These are phyloP conservation scores for Casuarina cunninghamiana DNA, from an alignment of 306 rosid species.

Conservation along the genomic window DNA sequence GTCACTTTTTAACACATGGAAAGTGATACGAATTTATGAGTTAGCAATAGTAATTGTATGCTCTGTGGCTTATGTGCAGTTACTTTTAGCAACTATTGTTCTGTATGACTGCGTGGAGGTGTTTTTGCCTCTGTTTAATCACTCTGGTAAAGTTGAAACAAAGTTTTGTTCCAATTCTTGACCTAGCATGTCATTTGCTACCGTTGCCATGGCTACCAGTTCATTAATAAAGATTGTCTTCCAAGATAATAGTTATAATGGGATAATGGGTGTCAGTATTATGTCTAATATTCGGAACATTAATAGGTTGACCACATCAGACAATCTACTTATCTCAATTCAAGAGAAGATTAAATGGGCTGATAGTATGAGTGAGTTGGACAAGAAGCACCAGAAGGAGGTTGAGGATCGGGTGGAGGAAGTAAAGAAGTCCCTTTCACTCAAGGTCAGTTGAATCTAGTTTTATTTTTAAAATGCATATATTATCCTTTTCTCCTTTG, in stretches of 20 bases:
- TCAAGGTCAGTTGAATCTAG: constrained; percentile 86
- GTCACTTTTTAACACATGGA: neutral
- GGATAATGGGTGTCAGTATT: neutral
- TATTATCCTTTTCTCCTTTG: constrained; percentile 2
- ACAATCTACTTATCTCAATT: constrained; percentile 74
- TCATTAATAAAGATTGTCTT: constrained; percentile 6
- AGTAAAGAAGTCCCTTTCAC: constrained; percentile 69
- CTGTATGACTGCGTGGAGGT: neutral
- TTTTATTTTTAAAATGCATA: constrained; percentile 24
- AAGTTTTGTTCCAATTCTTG: neutral
- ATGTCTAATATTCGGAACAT: constrained; percentile 20
- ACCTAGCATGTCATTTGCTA: neutral
- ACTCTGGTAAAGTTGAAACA: neutral
- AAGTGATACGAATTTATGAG: neutral
- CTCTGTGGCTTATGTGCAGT: neutral
- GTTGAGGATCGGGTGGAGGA: constrained; percentile 88
- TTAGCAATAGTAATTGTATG: neutral
- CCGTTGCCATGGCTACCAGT: neutral
- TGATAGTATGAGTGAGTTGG: constrained; percentile 72
- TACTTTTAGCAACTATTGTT: neutral
- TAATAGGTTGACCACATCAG: constrained; percentile 81
- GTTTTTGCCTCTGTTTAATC: neutral
- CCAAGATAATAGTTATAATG: constrained; percentile 10
- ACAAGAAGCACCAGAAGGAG: constrained; percentile 86
- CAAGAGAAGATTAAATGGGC: constrained; percentile 99